A percentile compares a stretch with the other conserved stretches of the same genome.
These are phyloP conservation scores for Ophiostoma ips DNA, from an alignment of 2,329 filamentous ascomycete genomes.

Conservation along the genomic window DNA sequence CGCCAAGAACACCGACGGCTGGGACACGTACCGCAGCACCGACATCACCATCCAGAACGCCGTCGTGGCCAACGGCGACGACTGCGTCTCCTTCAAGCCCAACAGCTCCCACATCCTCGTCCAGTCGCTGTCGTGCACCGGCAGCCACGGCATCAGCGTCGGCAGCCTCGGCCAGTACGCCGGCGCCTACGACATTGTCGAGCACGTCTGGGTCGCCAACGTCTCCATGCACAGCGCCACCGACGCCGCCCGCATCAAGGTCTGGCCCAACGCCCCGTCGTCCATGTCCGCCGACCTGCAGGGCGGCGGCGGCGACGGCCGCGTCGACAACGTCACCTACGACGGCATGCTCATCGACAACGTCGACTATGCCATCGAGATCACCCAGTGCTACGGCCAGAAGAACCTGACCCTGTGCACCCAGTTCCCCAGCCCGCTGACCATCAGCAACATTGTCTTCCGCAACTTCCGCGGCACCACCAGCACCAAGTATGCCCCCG, in stretches of 20 bases:
- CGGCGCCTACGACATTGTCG: slow-evolving; percentile 42
- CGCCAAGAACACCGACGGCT: slow-evolving; percentile 53
- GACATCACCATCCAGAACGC: slow-evolving; percentile 51
- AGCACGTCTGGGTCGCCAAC: slow-evolving; percentile 41
- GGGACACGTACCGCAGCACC: slow-evolving; percentile 44
- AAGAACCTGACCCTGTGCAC: slow-evolving; percentile 48
- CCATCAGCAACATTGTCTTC: slow-evolving; percentile 39
- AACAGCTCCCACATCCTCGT: slow-evolving; percentile 46
- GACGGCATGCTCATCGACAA: slow-evolving; percentile 41
- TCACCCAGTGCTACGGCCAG: slow-evolving; percentile 32
- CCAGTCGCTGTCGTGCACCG: slow-evolving; percentile 46
- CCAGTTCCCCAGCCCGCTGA: slow-evolving; percentile 37
- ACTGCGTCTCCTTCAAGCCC: slow-evolving; percentile 51
- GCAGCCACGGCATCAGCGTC: slow-evolving; percentile 47
- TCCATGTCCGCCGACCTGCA: slow-evolving; percentile 33
- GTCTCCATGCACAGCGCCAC: slow-evolving; percentile 18
- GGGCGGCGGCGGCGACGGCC: slow-evolving; percentile 45
- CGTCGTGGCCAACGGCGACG: slow-evolving; percentile 49
- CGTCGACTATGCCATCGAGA: slow-evolving; percentile 48
- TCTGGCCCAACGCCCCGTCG: slow-evolving; percentile 26
- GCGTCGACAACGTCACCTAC: slow-evolving; percentile 47
- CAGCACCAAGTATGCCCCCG: slow-evolving; percentile 15
- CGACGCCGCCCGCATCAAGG: slow-evolving; percentile 50
- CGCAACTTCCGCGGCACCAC: slow-evolving; percentile 38
- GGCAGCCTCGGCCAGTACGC: slow-evolving; percentile 47